Base-by-base conservation (phyloP, 2,329 filamentous ascomycete genomes). In the Ophiostoma sp. region DNA sequence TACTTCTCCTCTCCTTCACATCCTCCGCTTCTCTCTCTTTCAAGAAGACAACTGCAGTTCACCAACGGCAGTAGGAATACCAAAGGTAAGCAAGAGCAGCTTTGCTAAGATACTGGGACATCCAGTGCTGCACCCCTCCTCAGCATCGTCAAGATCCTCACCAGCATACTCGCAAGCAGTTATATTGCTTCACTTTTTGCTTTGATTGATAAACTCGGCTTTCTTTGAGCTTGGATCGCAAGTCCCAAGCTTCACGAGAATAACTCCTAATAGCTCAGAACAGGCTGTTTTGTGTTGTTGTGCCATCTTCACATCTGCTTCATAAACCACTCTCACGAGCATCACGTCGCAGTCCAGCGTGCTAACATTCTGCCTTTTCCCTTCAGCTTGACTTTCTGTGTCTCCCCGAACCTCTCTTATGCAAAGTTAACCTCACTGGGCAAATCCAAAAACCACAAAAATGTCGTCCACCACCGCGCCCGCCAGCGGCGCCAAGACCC, bases 401-500 rank as follows among this genome's bases (percentile, higher is more conserved):
- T 33, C 57, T 62, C 57, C 57, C 35, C 57, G 33, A 65, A 39
- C 10, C n/a, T 65, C 20, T 31, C 27, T 31, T 23, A 65, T 65
- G 62, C 62, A 65, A 65, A 65, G 62, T 39, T 65, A 65, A 39
- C 35, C 62, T 23, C 35, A 65, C 62, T 65, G 41, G 33, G 62
- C 35, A 65, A 23, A 65, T 39, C 41, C 62, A 27, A 65, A 39
- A 65, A 68, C 69, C 73, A 71, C 68, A 70, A 71, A n/a, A 70
- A 90, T 90, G 85, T 82, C 86, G 81, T 80, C 83, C 74, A 78
- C 83, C 76, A 79, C 81, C 78, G 78, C 82, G 76, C 77, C 82
- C 69, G 82, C 81, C 76, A 84, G 83, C 78, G 83, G 84, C 79
- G 80, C 80, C 77, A 75, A 74, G 72, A 75, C 75, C 75, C 79